Conservation (phyloP, 2,329 filamentous ascomycete species). For the Clarireedia homoeocarpa region DNA sequence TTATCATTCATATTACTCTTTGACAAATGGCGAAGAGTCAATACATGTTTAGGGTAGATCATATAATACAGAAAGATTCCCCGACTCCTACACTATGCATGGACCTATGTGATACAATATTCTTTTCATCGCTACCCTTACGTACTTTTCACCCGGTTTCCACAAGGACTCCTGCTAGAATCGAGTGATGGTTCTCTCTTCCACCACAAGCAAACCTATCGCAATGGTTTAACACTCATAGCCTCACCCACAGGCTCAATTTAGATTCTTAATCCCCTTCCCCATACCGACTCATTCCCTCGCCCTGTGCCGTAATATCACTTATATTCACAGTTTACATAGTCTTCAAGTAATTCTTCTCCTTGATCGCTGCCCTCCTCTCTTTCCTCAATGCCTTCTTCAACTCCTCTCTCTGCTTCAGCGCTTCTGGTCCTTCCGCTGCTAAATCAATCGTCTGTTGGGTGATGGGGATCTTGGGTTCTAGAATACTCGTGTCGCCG, state of each 20-base stretch:
- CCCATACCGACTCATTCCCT: not conserved
- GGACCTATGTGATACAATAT: not conserved
- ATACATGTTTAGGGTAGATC: not conserved
- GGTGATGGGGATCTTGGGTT: conserved; percentile 64
- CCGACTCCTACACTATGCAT: not conserved
- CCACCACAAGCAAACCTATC: too few species aligned
- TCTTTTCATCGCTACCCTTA: not conserved
- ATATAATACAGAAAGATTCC: conserved; percentile 2
- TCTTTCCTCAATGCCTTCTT: conserved; percentile 67
- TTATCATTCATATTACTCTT: not conserved
- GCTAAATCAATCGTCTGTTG: conserved; percentile 70
- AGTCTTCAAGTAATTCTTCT: conserved; percentile 75
- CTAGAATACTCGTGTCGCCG: conserved; percentile 57
- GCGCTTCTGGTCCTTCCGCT: conserved; percentile 38
- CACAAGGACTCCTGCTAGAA: not conserved
- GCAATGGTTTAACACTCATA: not conserved
- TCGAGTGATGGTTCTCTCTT: too few species aligned
- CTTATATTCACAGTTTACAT: conserved; percentile 39
- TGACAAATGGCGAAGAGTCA: not conserved
- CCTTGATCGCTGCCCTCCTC: conserved; percentile 71
- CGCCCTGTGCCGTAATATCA: not conserved
- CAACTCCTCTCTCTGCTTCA: conserved; percentile 50
- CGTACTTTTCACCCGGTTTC: not conserved
- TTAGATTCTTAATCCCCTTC: not conserved
- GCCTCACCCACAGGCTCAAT: too few species aligned